Base-by-base conservation (phyloP, 805 yeast genomes). In the Cyberlindnera samutprakarnensis region DNA sequence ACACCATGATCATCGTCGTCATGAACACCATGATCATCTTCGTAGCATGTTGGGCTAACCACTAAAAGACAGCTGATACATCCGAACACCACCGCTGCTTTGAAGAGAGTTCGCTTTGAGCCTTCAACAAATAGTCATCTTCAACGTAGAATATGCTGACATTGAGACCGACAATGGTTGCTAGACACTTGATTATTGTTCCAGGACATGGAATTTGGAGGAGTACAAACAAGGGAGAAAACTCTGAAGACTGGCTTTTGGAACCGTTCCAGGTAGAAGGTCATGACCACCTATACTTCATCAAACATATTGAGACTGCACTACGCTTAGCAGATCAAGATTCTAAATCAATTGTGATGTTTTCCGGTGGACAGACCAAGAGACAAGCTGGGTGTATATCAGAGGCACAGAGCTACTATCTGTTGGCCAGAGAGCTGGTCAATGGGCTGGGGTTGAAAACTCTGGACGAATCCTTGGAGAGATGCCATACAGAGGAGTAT, bases 361-460 rank as follows among this genome's bases (percentile, higher is more conserved):
- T 72, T 54, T 54, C 76, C 13, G 94, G 94, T 1, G 90, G 92
- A 0, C 79, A 69, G 46, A 84, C 94, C 0, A 79, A 80, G 39
- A n/a, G 25, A 2, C 59, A 49, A 3, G 66, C 72, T 3, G 76
- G 75, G 5, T 70, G 65, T 10, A 57, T 67, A 25, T 76, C 82
- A 10, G 94, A 80, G 48, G 70, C 80, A 1, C 59, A 56, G 34
- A 70, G 82, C 9, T 83, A 80, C 50, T 65, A 59, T 33, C 45
- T 62, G 12, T 56, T 76, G 14, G 68, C 73, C 1, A 25, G 45
- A 22, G 48, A 54, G 11, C 41, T 73, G 30, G 36, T 41, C 33
- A 24, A 8, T 8, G 35, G 4, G 8, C 39, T 4, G 22, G 16
- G 4, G 10, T 12, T 23, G 8, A 12, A 17, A 10, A n/a, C 16